A percentile compares a stretch with the other conserved stretches of the same genome.
Evolutionary conservation across 352 stramenopile species (phyloP).

Genomic region (Globisporangium echinulatum): DNA sequence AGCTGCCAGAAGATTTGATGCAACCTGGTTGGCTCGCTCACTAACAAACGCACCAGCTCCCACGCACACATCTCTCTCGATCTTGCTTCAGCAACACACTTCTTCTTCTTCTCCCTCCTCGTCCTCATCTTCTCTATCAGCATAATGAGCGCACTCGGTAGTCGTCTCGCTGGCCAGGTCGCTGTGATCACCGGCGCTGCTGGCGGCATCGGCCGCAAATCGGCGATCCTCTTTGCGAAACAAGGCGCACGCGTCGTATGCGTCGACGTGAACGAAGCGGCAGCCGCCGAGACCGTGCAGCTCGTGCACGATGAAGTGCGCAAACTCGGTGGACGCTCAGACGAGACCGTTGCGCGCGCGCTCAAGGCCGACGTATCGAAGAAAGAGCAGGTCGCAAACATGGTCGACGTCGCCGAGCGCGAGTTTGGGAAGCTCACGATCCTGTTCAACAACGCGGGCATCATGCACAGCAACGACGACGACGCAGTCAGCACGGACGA

Average conservation of each 20-base stretch:
- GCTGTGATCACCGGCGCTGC: slow-evolving; percentile 80
- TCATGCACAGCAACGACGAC: slow-evolving; percentile 82
- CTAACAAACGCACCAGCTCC: slow-evolving; percentile 3
- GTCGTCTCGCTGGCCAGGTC: slow-evolving; percentile 62
- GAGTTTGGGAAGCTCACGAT: slow-evolving; percentile 75
- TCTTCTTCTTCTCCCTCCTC: background rate
- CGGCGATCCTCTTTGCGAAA: slow-evolving; percentile 77
- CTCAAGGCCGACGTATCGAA: slow-evolving; percentile 75
- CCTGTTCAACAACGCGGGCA: slow-evolving; percentile 85
- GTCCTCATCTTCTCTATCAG: background rate
- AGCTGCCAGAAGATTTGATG: no score
- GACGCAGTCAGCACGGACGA: slow-evolving; percentile 71
- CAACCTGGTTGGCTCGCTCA: no score
- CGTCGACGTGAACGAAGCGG: slow-evolving; percentile 69
- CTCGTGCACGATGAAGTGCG: slow-evolving; percentile 62
- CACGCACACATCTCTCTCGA: background rate
- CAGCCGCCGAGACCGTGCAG: slow-evolving; percentile 51
- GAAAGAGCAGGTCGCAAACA: slow-evolving; percentile 56
- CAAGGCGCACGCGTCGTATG: slow-evolving; percentile 75
- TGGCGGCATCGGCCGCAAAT: slow-evolving; percentile 77
- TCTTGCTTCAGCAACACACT: background rate
- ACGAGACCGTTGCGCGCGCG: slow-evolving; percentile 40
- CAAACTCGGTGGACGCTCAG: slow-evolving; percentile 39
- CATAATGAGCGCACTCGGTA: slow-evolving; percentile 46
- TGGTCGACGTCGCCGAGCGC: slow-evolving; percentile 72